phyloP scores from a whole-genome alignment of 352 stramenopile species.

The Phytophthora fragariaefolia region DNA sequence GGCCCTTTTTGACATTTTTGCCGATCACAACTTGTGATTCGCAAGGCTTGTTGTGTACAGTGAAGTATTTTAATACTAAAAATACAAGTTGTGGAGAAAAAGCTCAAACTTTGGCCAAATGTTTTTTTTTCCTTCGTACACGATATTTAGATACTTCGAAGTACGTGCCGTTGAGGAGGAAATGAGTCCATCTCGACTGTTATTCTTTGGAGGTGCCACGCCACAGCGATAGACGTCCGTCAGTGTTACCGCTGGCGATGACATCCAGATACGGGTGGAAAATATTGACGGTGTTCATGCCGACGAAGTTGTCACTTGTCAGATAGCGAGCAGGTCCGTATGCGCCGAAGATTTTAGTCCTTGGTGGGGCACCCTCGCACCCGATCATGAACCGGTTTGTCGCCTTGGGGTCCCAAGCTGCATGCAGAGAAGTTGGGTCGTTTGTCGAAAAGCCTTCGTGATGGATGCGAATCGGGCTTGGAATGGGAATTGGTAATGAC shows the following conservation, averaged over 20 bases:
- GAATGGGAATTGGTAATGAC: conserved; percentile 46
- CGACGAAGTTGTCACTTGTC: conserved; percentile 47
- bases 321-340: conserved; percentile 62
- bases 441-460: conserved; percentile 52
- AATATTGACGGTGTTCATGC: conserved; percentile 67
- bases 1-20: too few relatives aligned
- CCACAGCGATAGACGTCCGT: conserved; percentile 70
- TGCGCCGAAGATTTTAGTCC: conserved; percentile 71
- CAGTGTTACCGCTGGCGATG: conserved; percentile 83
- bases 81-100: too few relatives aligned
- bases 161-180: too few relatives aligned
- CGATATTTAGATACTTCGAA: too few relatives aligned
- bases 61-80: too few relatives aligned
- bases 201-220: conserved; percentile 28
- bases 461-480: conserved; percentile 4
- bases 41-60: too few relatives aligned
- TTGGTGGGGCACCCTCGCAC: conserved; percentile 63
- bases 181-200: too few relatives aligned
- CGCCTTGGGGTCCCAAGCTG: conserved; percentile 73
- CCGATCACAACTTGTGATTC: too few relatives aligned
- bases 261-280: conserved; percentile 81
- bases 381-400: conserved; percentile 66
- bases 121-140: too few relatives aligned
- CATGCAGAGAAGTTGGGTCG: conserved; percentile 41
- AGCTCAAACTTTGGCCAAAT: too few relatives aligned